Base-by-base conservation (phyloP, 169 alveolate species). In the Cryptosporidium ryanae region DNA sequence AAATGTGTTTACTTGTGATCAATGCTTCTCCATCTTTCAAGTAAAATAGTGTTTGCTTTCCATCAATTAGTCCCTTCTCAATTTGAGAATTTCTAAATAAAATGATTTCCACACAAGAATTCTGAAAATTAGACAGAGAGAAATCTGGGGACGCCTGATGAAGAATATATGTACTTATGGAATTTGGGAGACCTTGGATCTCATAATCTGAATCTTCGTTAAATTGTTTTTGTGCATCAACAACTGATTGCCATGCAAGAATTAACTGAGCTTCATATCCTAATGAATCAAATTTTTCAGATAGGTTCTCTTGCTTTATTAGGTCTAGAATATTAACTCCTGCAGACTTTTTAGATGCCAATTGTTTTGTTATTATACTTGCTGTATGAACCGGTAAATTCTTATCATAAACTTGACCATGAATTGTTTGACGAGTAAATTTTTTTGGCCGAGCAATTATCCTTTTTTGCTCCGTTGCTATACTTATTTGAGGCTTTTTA, bases 161-260 rank as follows among this genome's bases (percentile, higher is more conserved):
- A 18, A 61, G 27, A 5, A 76, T 43, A 29, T 55, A 57, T 17
- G 66, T 76, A 76, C 52, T 52, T 43, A 76, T 59, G 0, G 65
- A 55, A 4, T 31, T 17, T 23, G 87, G 87, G 0, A 76, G 25
- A 29, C 34, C 44, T 17, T 46, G 55, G 7, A 76, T 71, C 2
- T 13, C 18, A 38, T 76, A 76, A 44, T 76, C 76, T 15, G 65
- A 38, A 38, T 59, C 71, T 38, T 76, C 71, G n/a, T 76, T 61
- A 61, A 76, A 76, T 34, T 76, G 43, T 15, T 34, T 59, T 59
- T 76, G 55, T 18, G 87, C 87, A 43, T 76, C 87, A 59, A 76
- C 68, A 18, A 76, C 87, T 23, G 87, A 55, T 38, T 76, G 87
- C 87, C 87, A 76, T 57, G 87, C 68, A 10, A 76, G 63, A 38